phyloP scores from a whole-genome alignment of 2,329 filamentous ascomycete genomes.

The Sphaerostilbella broomeana region DNA sequence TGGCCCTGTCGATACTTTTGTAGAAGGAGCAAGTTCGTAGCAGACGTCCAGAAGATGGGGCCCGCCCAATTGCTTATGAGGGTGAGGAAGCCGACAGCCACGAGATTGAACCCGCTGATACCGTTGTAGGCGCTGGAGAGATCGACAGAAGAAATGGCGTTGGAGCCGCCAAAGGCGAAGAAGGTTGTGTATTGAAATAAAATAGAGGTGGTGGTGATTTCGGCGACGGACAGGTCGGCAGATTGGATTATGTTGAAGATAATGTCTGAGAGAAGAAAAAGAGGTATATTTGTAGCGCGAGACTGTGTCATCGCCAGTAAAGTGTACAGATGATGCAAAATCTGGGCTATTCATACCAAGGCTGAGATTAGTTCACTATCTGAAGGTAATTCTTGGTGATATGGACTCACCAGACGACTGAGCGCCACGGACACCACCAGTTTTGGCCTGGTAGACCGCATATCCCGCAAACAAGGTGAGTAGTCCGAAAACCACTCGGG shows the following conservation, averaged over 20 bases:
- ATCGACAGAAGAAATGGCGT: constrained; percentile 93
- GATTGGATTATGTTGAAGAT: constrained; percentile 45
- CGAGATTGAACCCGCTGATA: constrained; percentile 69
- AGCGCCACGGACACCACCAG: constrained; percentile 19
- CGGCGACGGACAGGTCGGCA: constrained; percentile 42
- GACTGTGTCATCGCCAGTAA: constrained; percentile 84
- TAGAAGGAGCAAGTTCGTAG: constrained; percentile 55
- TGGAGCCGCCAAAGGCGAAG: constrained; percentile 85
- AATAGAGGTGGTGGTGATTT: constrained; percentile 63
- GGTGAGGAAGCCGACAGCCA: constrained; percentile 75
- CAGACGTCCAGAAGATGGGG: constrained; percentile 77
- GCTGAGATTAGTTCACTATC: not conserved
- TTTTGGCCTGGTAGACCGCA: constrained; percentile 34
- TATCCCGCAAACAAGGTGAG: constrained; percentile 34
- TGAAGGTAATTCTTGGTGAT: not conserved
- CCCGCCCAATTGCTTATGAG: constrained; percentile 90
- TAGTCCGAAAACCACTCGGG: constrained; percentile 44
- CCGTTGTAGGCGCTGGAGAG: constrained; percentile 95
- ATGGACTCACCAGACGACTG: constrained; percentile 24
- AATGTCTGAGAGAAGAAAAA: constrained; percentile 69
- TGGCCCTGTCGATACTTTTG: constrained; percentile 23
- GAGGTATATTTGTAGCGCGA: constrained; percentile 73
- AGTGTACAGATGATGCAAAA: constrained; percentile 63
- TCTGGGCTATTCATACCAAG: constrained; percentile 26
- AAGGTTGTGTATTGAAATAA: constrained; percentile 77